Evolutionary conservation across 352 stramenopile genomes (phyloP), one percentile per base, ranked within the genome.

Genomic region (Phytophthora palmivora): DNA sequence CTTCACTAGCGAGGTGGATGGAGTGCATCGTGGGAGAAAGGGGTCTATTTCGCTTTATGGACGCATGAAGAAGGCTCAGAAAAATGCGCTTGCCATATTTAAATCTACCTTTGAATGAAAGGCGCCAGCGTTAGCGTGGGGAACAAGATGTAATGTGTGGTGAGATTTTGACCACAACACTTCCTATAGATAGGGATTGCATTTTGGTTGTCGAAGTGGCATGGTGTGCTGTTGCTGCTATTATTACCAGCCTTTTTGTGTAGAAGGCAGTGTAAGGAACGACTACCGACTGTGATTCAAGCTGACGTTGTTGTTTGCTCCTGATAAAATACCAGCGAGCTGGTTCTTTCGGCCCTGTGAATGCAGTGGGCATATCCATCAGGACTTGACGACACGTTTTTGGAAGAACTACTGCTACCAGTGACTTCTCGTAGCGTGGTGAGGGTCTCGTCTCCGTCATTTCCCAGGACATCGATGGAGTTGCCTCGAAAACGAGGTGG

Each of bases 21-120:
- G 16, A 48, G 42, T 46, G 12, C 57, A 53, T 7, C 61, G 62
- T 28, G 71, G 55, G 26, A 74, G 69, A 54, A 79, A 79, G 52
- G 71, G 71, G n/a, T 69, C 62, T 6, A 76, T 58, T 18, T 89
- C 84, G 37, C 68, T 93, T 21, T 93, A 93, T 54, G 82, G 84
- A 34, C 82, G 82, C 24, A 93, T 93, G 84, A 93, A 93, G 62
- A 89, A 91, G 50, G 82, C 78, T 26, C 81, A 89, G 65, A 90
- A 90, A 69, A 93, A 72, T 62, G 84, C 82, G 24, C 76, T 91
- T 37, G 82, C 84, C 48, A 93, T 93, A 72, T 89, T 93, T 76
- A 90, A 89, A 62, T 82, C 81, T 33, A 91, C 82, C 14, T 93
- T 93, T 61, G 83, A 92, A 66, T 92, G 77, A 90, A n/a, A 63